These are phyloP conservation scores for Nakaseomyces nivariensis DNA, from an alignment of 1,139 yeast species.

Conservation along the genomic window DNA sequence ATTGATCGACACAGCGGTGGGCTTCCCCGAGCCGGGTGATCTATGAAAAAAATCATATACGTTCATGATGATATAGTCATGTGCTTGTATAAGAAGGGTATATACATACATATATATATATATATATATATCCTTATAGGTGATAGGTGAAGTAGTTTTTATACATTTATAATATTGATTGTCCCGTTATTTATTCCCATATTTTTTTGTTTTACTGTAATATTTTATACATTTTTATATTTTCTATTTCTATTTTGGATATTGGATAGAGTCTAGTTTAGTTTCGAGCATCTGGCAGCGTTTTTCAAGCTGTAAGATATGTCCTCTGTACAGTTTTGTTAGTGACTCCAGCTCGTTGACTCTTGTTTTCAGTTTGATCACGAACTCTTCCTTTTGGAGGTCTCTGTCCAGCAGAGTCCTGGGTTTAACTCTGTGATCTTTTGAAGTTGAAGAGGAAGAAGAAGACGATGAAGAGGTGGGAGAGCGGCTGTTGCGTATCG, in stretches of 20 bases:
- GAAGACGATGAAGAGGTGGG: not conserved
- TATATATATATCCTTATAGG: too few species aligned
- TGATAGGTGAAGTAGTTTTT: too few species aligned
- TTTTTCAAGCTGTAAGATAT: conserved; percentile 67
- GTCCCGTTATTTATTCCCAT: too few species aligned
- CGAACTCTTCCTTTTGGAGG: conserved; percentile 34
- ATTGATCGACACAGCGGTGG: too few species aligned
- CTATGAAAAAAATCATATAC: too few species aligned
- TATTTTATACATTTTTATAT: not conserved
- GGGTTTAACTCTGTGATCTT: not conserved
- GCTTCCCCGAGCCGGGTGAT: too few species aligned
- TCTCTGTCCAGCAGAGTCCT: conserved; percentile 4
- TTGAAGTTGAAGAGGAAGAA: not conserved
- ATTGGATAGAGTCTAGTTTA: conserved; percentile 7
- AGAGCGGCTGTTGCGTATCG: not conserved
- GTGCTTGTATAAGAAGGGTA: too few species aligned
- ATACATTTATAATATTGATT: too few species aligned
- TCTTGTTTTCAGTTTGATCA: conserved; percentile 55
- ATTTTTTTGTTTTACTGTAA: not conserved
- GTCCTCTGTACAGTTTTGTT: conserved; percentile 73
- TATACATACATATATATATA: too few species aligned
- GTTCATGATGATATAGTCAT: too few species aligned
- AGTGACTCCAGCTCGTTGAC: conserved; percentile 84
- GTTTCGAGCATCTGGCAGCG: conserved; percentile 17
- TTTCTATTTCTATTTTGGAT: not conserved